Conservation (phyloP, 495 filamentous ascomycete species). For the Wilcoxina mikolae region DNA sequence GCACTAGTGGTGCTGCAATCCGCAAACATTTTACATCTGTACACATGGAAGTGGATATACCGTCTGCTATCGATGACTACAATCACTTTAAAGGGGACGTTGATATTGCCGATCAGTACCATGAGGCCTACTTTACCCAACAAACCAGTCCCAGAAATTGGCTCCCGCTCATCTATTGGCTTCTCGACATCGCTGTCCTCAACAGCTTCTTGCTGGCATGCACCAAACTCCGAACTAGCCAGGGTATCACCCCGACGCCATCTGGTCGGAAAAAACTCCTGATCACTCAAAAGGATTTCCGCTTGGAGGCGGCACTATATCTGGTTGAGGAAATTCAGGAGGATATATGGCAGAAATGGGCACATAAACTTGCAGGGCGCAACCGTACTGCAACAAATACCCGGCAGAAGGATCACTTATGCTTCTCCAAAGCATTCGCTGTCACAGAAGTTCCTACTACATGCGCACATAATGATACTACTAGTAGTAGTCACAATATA, state of each 20-base stretch:
- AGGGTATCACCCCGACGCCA: too few relatives aligned
- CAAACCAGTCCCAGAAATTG: not conserved
- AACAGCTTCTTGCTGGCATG: conserved; percentile 3
- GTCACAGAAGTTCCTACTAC: not conserved
- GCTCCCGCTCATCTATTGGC: conserved; percentile 24
- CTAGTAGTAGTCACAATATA: too few relatives aligned
- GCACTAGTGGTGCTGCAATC: too few relatives aligned
- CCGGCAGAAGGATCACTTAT: not conserved
- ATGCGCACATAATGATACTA: too few relatives aligned
- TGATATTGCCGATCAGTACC: not conserved
- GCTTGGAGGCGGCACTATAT: not conserved
- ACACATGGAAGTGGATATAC: not conserved
- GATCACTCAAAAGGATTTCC: not conserved
- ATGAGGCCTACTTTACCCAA: not conserved
- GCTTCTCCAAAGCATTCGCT: not conserved
- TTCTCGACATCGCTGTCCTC: conserved; percentile 21
- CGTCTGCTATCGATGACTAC: not conserved
- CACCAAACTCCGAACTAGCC: not conserved
- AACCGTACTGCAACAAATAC: not conserved
- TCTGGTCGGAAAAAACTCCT: not conserved
- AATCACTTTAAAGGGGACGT: not conserved
- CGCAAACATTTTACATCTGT: too few relatives aligned
- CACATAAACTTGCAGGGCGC: not conserved
- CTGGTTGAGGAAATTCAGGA: not conserved
- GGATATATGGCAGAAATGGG: not conserved